A percentile compares a stretch with the other conserved stretches of the same genome.
These are phyloP conservation scores for Tanacetum coccineum DNA, from an alignment of 129 eudicot species.

Conservation along the genomic window DNA sequence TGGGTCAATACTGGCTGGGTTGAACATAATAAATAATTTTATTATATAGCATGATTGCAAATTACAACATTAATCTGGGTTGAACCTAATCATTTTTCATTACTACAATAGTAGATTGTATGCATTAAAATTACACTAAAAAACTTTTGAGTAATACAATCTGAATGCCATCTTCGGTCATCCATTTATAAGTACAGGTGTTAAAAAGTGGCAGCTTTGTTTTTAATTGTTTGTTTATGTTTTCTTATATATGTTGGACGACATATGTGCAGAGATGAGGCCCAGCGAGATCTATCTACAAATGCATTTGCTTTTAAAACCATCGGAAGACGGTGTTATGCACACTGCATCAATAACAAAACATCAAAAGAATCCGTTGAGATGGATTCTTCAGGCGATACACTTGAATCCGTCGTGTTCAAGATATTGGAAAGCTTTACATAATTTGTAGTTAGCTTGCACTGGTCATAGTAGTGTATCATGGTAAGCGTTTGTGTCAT, in stretches of 20 bases:
- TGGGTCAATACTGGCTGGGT: neutral
- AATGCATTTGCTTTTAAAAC: slow-evolving; percentile 67
- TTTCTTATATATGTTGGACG: neutral
- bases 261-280: slow-evolving; percentile 50
- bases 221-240: neutral
- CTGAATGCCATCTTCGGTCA: too few relatives aligned
- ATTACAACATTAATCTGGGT: too few relatives aligned
- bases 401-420: slow-evolving; percentile 84
- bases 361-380: slow-evolving; percentile 34
- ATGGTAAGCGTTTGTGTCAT: neutral
- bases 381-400: slow-evolving; percentile 76
- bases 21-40: neutral
- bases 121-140: neutral
- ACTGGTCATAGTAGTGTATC: neutral
- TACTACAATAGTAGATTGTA: neutral
- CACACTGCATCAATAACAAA: slow-evolving; percentile 29
- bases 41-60: neutral
- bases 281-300: slow-evolving; percentile 81
- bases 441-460: slow-evolving; percentile 23
- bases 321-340: slow-evolving; percentile 27
- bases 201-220: neutral
- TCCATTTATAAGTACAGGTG: slow-evolving; percentile 1
- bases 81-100: too few relatives aligned
- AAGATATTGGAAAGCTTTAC: slow-evolving; percentile 81
- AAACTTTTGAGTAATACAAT: neutral